Conservation (phyloP, 441 rosid genomes). For the Kokia cookei region DNA sequence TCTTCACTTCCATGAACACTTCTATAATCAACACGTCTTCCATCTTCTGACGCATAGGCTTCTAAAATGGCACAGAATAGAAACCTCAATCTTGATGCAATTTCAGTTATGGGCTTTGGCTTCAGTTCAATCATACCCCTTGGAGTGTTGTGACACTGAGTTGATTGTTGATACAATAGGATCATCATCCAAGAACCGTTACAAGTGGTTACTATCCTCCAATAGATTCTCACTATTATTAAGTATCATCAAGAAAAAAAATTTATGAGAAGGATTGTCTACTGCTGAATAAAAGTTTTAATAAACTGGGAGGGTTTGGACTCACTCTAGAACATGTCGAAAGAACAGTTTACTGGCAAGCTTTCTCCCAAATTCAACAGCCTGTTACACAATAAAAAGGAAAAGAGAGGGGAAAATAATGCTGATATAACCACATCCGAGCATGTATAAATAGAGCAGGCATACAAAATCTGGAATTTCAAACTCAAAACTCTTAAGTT, state of each 20-base stretch:
- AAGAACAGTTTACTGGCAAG: constrained; percentile 69
- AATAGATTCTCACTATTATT: constrained; percentile 65
- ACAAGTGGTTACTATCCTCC: constrained; percentile 76
- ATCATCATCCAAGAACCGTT: constrained; percentile 72
- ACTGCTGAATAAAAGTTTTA: not conserved
- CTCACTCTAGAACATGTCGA: constrained; percentile 73
- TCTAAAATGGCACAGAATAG: constrained; percentile 60
- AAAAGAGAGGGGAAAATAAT: not conserved
- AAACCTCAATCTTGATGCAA: constrained; percentile 63
- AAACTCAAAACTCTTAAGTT: not conserved
- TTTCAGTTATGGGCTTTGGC: constrained; percentile 61
- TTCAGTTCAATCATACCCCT: constrained; percentile 71
- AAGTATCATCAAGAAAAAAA: constrained; percentile 12
- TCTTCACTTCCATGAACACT: constrained; percentile 91
- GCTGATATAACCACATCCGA: not conserved
- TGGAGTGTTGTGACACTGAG: constrained; percentile 79
- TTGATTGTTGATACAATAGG: constrained; percentile 58
- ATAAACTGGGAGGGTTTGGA: constrained; percentile 3
- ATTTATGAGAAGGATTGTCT: not conserved
- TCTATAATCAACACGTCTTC: constrained; percentile 80
- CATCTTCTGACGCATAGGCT: constrained; percentile 70
- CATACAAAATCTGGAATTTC: not conserved
- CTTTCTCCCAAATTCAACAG: constrained; percentile 75
- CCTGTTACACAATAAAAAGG: constrained; percentile 30
- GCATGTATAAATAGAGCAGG: not conserved